These are phyloP conservation scores for Turnera subulata DNA, from an alignment of 345 rosid species.

Conservation along the genomic window DNA sequence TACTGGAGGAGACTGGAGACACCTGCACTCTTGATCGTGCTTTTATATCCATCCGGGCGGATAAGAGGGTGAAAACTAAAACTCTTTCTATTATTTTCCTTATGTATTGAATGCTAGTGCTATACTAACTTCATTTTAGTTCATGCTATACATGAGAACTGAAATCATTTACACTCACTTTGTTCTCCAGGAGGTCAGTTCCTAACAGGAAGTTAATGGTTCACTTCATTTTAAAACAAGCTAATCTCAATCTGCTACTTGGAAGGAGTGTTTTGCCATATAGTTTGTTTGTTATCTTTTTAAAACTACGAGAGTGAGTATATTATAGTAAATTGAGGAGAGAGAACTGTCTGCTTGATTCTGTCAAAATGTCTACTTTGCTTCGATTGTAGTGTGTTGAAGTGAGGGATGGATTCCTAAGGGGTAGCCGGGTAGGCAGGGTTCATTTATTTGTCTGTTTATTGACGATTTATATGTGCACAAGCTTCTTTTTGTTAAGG, in stretches of 20 bases:
- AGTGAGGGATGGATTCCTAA: no score
- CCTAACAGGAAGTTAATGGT: no score
- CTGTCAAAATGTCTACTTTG: no score
- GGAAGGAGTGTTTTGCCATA: no score
- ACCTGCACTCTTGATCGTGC: conserved; percentile 80
- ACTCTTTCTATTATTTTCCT: conserved; percentile 3
- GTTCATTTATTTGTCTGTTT: neutral
- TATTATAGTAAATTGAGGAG: no score
- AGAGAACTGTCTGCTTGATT: no score
- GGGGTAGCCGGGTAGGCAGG: neutral
- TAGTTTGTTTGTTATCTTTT: no score
- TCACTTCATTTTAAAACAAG: no score
- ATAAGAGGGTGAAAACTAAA: conserved; percentile 71
- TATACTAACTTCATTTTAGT: conserved; percentile 7
- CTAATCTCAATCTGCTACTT: no score
- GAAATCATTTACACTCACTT: neutral
- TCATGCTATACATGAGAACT: neutral
- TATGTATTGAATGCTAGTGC: neutral
- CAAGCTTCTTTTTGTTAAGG: no score
- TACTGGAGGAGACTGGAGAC: conserved; percentile 89
- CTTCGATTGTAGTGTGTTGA: no score
- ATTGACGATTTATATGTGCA: neutral
- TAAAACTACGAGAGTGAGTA: no score
- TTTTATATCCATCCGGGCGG: conserved; percentile 72
- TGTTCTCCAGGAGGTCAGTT: neutral